A percentile compares a stretch with the other conserved stretches of the same genome.
Evolutionary conservation across 2,329 filamentous ascomycete genomes (phyloP).

Genomic region (Penicillium olsonii): DNA sequence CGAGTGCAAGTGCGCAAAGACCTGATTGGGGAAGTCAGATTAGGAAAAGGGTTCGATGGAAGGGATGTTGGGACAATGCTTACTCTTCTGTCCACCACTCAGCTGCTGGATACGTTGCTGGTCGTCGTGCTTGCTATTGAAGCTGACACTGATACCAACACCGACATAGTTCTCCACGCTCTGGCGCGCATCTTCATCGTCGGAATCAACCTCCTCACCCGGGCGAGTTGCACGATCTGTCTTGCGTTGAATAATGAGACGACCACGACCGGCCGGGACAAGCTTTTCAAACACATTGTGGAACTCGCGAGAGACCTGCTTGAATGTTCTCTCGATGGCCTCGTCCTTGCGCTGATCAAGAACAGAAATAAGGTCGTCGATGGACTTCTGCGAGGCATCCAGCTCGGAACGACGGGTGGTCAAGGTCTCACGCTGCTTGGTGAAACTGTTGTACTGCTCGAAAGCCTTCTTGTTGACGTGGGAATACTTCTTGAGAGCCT

Average conservation of each 20-base stretch:
- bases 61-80: conserved; percentile 38
- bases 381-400: conserved; percentile 80
- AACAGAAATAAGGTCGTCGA: conserved; percentile 87
- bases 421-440: conserved; percentile 83
- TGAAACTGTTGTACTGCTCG: conserved; percentile 98
- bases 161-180: conserved; percentile 92
- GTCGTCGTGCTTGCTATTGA: conserved; percentile 98
- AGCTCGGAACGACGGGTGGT: conserved; percentile 83
- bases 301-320: conserved; percentile 94
- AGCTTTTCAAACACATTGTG: conserved; percentile 90
- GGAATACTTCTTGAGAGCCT: conserved; percentile 91
- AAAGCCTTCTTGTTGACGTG: conserved; percentile 99
- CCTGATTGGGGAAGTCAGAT: conserved; percentile 52
- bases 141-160: conserved; percentile 94
- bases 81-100: conserved; percentile 95
- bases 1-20: conserved; percentile 92
- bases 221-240: conserved; percentile 68
- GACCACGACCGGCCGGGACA: conserved; percentile 88
- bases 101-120: conserved; percentile 98
- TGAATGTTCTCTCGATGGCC: conserved; percentile 97
- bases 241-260: conserved; percentile 88
- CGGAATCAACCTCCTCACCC: conserved; percentile 68
- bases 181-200: conserved; percentile 61
- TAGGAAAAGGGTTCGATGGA: conserved; percentile 5
- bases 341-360: conserved; percentile 96